These are phyloP conservation scores for Stephanodiscus minutulus DNA, from an alignment of 108 stramenopile genomes.

Conservation along the genomic window DNA sequence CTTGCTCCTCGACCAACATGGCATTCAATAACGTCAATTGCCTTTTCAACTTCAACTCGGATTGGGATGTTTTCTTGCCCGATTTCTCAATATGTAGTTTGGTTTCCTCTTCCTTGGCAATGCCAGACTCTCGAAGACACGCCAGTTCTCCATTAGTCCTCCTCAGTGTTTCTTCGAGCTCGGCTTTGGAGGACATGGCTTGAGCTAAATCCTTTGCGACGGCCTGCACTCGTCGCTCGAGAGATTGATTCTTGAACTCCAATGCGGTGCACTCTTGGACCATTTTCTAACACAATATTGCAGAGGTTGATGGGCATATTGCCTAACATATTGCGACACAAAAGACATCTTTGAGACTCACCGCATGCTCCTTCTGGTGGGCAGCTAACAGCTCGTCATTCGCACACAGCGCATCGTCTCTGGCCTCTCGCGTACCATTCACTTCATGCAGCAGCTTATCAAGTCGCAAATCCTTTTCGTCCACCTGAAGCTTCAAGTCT, in stretches of 20 bases:
- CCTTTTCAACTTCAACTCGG: slow-evolving; percentile 6
- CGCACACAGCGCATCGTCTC: slow-evolving; percentile 22
- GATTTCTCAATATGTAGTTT: slow-evolving; percentile 7
- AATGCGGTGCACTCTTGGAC: slow-evolving; percentile 17
- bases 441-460: slow-evolving; percentile 22
- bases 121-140: slow-evolving; percentile 4
- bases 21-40: slow-evolving; percentile 16
- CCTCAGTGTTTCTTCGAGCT: slow-evolving; percentile 13
- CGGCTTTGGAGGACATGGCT: not conserved
- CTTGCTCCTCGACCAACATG: slow-evolving; percentile 24
- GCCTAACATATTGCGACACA: too few relatives aligned
- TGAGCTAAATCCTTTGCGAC: slow-evolving; percentile 19
- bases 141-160: slow-evolving; percentile 13
- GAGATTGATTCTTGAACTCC: slow-evolving; percentile 15
- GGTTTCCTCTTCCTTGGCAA: slow-evolving; percentile 6
- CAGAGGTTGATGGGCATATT: not conserved
- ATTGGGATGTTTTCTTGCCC: not conserved
- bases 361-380: slow-evolving; percentile 21
- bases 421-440: slow-evolving; percentile 25
- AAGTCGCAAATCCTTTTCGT: slow-evolving; percentile 16
- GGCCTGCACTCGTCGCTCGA: slow-evolving; percentile 19
- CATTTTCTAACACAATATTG: not conserved
- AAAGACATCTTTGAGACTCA: slow-evolving; percentile 6
- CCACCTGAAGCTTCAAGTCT: slow-evolving; percentile 29
- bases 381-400: slow-evolving; percentile 23